These are phyloP conservation scores for Kingdonia uniflora DNA, from an alignment of 164 flowering plant genomes.

Conservation along the genomic window DNA sequence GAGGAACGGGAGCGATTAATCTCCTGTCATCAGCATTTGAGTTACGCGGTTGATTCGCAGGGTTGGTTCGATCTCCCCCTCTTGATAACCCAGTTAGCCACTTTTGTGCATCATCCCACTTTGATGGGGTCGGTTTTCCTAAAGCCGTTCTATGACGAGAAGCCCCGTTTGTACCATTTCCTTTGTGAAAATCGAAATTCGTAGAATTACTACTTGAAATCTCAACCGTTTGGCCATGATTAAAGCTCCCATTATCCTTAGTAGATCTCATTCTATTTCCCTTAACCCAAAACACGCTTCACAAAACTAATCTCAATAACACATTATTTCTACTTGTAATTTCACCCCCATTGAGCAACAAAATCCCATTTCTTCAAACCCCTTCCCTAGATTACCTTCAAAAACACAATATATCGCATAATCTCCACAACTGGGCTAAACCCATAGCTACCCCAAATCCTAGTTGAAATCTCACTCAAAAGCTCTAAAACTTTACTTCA, in stretches of 20 bases:
- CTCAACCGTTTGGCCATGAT: slow-evolving; percentile 30
- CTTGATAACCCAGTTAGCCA: slow-evolving; percentile 80
- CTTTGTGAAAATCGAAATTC: slow-evolving; percentile 64
- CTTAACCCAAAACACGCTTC: too few relatives aligned
- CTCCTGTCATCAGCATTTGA: slow-evolving; percentile 87
- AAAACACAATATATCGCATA: too few relatives aligned
- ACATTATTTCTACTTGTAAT: too few relatives aligned
- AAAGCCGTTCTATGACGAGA: slow-evolving; percentile 45
- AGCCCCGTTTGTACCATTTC: slow-evolving; percentile 27
- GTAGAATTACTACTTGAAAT: slow-evolving; percentile 22
- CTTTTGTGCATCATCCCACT: slow-evolving; percentile 98
- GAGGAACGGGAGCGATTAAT: slow-evolving; percentile 59
- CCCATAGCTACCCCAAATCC: too few relatives aligned
- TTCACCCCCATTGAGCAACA: too few relatives aligned
- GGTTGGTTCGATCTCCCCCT: slow-evolving; percentile 37
- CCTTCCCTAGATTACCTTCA: too few relatives aligned
- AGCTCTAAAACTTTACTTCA: too few relatives aligned
- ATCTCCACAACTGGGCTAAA: too few relatives aligned
- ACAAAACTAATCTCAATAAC: too few relatives aligned
- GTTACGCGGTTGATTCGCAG: slow-evolving; percentile 52
- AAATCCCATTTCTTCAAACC: too few relatives aligned
- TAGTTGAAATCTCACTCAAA: too few relatives aligned
- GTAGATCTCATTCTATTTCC: slow-evolving; percentile 38
- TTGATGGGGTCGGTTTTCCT: slow-evolving; percentile 87
- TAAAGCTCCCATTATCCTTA: slow-evolving; percentile 52